Evolutionary conservation across 2,329 filamentous ascomycete genomes (phyloP), one percentile per base, ranked within the genome.

Genomic region (Aspergillus aculeatinus): DNA sequence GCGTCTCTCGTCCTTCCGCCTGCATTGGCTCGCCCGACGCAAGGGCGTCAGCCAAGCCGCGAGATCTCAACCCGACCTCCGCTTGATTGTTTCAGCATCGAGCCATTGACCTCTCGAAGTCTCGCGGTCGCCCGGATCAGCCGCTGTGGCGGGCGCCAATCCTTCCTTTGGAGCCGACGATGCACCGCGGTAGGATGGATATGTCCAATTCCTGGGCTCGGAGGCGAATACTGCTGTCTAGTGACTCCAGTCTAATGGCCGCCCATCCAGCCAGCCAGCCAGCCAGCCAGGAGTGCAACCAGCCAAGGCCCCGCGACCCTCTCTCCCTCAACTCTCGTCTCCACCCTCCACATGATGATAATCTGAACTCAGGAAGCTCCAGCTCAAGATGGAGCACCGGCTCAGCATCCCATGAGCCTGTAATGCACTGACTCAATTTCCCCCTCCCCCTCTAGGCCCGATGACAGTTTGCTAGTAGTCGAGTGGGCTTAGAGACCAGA

Each of bases 61-160:
- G 14, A 55, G 42, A 48, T 55, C 42, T 48, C 25, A 35, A 7
- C 42, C 53, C 42, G 52, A 31, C 31, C 59, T 57, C 61, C 61
- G 59, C 60, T 58, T 49, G 39, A 35, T 31, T 57, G 58, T 60
- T 59, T 61, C 61, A 59, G 42, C 52, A 7, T 52, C 44, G 35
- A 55, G 47, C 61, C 59, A 63, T 57, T 63, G 53, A 42, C 12
- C 25, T 9, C 2, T 2, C 12, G 9, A 35, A 12, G 6, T 35
- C 31, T 27, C 12, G 35, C 16, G 11, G 19, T 16, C n/a, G 10
- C 16, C 25, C 25, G 39, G 39, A 44, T 44, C 39, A 44, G 39
- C 39, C 39, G 39, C 39, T 44, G 39, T 44, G 39, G 39, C 39
- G 39, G 39, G 39, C 39, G 39, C 39, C 39, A 16, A 44, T 44